Base-by-base conservation (phyloP, 495 filamentous ascomycete genomes). In the Daldinia childiae region DNA sequence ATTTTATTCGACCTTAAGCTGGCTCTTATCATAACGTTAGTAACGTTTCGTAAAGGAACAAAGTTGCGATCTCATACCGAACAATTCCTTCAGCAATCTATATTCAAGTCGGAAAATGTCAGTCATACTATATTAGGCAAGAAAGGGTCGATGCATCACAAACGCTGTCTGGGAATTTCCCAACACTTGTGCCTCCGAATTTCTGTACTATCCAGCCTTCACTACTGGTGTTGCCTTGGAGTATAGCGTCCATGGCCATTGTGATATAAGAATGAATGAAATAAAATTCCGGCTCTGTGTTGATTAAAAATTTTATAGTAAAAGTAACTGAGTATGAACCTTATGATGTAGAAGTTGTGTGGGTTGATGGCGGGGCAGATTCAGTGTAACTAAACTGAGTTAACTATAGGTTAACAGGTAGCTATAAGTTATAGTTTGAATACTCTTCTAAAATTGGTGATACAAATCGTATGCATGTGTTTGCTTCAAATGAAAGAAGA, bases 181-280 rank as follows among this genome's bases (percentile, higher is more conserved):
- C 51, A 60, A 79, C 64, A 60, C 91, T 93, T 24, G 91, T 95
- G 55, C 92, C 92, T 52, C 92, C 91, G 75, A 93, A 94, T 76
- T 94, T 95, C 73, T 95, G 92, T 24, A 95, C 90, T n/a, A 94
- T 80, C 91, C 92, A 94, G 64, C 83, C 82, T 14, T 76, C 76
- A 21, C 65, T 65, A 68, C 68, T 75, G 56, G 72, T 50, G 65
- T 86, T 86, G 41, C 76, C 76, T 19, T 62, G 62, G 48, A 56
- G 59, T 57, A 66, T 41, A 15, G 62, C 34, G 15, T 69, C 74
- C 74, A 78, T 76, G 30, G 60, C 65, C 58, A 52, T 50, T 36
- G 24, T 38, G 41, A 41, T 14, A 52, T 4, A 54, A 17, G 9
- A 36, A 30, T 19, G 54, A 43, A 60, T 45, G 9, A 39, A 59